Conservation (phyloP, 2,329 filamentous ascomycete species). For the Aspergillus texensis region DNA sequence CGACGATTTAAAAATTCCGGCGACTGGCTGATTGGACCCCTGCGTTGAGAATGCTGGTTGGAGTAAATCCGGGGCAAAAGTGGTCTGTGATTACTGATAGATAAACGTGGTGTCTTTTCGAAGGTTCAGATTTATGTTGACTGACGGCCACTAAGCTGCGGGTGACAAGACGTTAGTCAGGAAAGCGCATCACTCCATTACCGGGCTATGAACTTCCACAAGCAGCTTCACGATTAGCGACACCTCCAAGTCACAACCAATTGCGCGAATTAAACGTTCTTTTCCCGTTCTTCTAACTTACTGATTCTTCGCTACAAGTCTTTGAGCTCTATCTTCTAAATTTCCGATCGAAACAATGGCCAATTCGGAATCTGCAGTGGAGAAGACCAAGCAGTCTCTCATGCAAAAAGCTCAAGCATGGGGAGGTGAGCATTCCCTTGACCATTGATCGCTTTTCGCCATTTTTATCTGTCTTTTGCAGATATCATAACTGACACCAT, state of each 20-base stretch:
- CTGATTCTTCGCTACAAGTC: not conserved
- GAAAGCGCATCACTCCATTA: not conserved
- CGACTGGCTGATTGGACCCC: slow-evolving; percentile 1
- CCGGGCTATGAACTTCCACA: not conserved
- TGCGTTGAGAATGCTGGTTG: slow-evolving; percentile 3
- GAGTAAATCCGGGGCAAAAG: slow-evolving; percentile 15
- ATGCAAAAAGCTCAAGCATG: slow-evolving; percentile 43
- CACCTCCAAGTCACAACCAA: not conserved
- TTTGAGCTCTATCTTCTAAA: not conserved
- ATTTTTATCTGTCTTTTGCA: not conserved
- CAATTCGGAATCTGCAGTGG: slow-evolving; percentile 28
- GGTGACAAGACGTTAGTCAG: slow-evolving; percentile 19
- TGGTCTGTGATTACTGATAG: slow-evolving; percentile 22
- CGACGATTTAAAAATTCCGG: not conserved
- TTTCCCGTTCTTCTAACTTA: not conserved
- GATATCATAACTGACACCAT: not conserved
- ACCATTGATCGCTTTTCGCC: slow-evolving; percentile 7
- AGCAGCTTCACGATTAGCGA: not conserved
- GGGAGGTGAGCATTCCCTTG: slow-evolving; percentile 40
- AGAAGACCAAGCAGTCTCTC: slow-evolving; percentile 42
- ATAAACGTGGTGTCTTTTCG: slow-evolving; percentile 32
- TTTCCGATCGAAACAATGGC: slow-evolving; percentile 26
- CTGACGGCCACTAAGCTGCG: slow-evolving; percentile 23
- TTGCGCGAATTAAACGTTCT: too few species aligned
- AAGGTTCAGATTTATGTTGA: slow-evolving; percentile 16